Percentiles rank a stretch among this genome's conserved stretches.
These are phyloP conservation scores for Phytopythium montanum DNA, from an alignment of 352 stramenopile species.

Conservation along the genomic window DNA sequence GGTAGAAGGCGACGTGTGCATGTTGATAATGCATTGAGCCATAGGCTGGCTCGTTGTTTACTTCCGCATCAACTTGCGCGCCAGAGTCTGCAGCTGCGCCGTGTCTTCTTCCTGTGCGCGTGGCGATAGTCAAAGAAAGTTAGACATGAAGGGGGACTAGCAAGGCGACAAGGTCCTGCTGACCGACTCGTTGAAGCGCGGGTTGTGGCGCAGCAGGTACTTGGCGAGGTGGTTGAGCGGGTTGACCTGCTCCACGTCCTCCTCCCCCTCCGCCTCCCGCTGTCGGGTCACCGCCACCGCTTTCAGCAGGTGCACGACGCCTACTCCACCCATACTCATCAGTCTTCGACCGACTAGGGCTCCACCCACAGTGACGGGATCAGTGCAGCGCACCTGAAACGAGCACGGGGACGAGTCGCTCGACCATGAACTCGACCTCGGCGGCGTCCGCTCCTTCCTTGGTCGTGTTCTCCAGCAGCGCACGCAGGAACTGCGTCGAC, in stretches of 20 bases:
- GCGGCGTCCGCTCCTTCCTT: slow-evolving; percentile 19
- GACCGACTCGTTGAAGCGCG: slow-evolving; percentile 45
- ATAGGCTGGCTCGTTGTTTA: slow-evolving; percentile 12
- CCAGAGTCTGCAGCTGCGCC: slow-evolving; percentile 30
- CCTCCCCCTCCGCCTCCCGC: slow-evolving; percentile 32
- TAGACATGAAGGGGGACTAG: background rate
- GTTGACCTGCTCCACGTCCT: slow-evolving; percentile 32
- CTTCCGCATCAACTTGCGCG: slow-evolving; percentile 29
- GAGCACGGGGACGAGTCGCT: slow-evolving; percentile 53
- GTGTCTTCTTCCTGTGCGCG: slow-evolving; percentile 21
- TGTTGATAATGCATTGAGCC: background rate
- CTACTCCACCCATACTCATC: slow-evolving; percentile 11
- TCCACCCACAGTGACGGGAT: background rate
- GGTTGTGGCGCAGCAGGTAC: slow-evolving; percentile 66
- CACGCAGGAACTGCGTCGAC: slow-evolving; percentile 36
- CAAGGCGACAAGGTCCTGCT: slow-evolving; percentile 4
- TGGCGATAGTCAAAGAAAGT: background rate
- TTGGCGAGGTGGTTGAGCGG: slow-evolving; percentile 64
- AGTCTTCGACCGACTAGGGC: background rate
- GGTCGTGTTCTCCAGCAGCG: slow-evolving; percentile 32
- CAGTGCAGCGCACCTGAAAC: slow-evolving; percentile 41
- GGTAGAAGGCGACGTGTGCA: slow-evolving; percentile 1
- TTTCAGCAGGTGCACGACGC: slow-evolving; percentile 52
- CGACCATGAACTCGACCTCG: slow-evolving; percentile 46
- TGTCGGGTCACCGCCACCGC: slow-evolving; percentile 36